These are phyloP conservation scores for Aurantiochytrium sp. DNA, from an alignment of 108 stramenopile species.

Conservation along the genomic window DNA sequence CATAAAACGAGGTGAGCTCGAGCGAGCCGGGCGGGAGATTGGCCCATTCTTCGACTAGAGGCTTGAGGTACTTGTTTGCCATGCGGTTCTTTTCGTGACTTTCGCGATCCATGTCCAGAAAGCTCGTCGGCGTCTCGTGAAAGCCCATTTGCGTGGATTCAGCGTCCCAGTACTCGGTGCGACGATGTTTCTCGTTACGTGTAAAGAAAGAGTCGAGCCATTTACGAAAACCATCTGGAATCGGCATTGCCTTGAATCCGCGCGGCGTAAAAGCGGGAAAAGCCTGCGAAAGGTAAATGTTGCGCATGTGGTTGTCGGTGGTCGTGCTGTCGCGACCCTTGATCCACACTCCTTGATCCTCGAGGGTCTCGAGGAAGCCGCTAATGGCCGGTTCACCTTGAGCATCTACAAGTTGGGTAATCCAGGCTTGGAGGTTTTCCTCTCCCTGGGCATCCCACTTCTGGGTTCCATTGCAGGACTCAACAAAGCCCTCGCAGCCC, in stretches of 20 bases:
- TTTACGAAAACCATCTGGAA: background rate
- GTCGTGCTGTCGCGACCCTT: background rate
- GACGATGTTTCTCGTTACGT: background rate
- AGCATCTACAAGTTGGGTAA: background rate
- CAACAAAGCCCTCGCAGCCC: background rate
- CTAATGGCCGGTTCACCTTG: background rate
- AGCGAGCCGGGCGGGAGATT: background rate
- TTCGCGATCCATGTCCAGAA: background rate
- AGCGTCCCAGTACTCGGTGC: background rate
- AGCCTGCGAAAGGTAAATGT: background rate
- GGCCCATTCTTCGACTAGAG: background rate
- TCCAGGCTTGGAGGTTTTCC: background rate
- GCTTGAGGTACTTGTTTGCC: background rate
- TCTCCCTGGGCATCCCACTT: background rate
- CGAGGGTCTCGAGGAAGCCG: background rate
- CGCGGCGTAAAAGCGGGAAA: background rate
- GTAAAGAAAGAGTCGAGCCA: background rate
- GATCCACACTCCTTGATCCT: background rate
- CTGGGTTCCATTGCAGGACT: background rate
- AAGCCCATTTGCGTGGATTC: background rate
- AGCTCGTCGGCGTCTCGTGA: background rate
- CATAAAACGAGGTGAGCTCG: background rate
- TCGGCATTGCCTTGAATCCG: conserved; percentile 1
- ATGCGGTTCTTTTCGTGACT: background rate
- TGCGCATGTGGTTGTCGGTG: background rate